Base-by-base conservation (phyloP, 345 rosid species). In the Bruguiera gymnorhiza region DNA sequence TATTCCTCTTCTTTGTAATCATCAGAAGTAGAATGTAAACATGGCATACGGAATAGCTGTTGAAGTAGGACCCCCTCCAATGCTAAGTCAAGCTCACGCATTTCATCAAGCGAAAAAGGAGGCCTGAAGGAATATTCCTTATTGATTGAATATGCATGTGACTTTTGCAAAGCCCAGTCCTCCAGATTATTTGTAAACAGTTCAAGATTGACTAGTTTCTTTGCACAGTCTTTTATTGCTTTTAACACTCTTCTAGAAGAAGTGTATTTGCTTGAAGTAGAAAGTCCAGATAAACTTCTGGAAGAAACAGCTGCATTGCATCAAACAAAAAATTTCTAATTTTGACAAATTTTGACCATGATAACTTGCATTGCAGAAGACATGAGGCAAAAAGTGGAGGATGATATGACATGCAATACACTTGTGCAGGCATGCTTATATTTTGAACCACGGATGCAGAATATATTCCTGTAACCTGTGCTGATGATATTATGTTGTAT, bases 31-130 rank as follows among this genome's bases (percentile, higher is more conserved):
- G 76, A 67, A 62, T 79, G 55, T 27, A 80, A 68, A 63, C 84
- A 78, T 1, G 89, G 89, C 92, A 87, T 85, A 16, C 92, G 89
- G 30, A 60, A 82, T 18, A 87, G 81, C 60, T 84, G 89, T 72
- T 82, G 85, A 70, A 87, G 81, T 23, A 81, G 54, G 74, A 83
- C 86, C 27, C 87, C 89, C 63, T 85, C 89, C 81, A 87, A 72
- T 68, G 92, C 92, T 60, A 83, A 78, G 78, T 87, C 89, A 63
- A 87, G 86, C 61, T 79, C 81, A 71, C 66, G 56, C 67, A 87
- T 50, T 71, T 87, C 92, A 70, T 82, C 84, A 55, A 79, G 76
- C 23, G 73, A 72, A 79, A 87, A 84, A 6, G 86, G 89, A 68
- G 83, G 63, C 32, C 51, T 65, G 71, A 87, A 79, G 55, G 78